Evolutionary conservation across 305 asterid species (phyloP), one percentile per base, ranked within the genome.

Genomic region (Fraxinus velutina): DNA sequence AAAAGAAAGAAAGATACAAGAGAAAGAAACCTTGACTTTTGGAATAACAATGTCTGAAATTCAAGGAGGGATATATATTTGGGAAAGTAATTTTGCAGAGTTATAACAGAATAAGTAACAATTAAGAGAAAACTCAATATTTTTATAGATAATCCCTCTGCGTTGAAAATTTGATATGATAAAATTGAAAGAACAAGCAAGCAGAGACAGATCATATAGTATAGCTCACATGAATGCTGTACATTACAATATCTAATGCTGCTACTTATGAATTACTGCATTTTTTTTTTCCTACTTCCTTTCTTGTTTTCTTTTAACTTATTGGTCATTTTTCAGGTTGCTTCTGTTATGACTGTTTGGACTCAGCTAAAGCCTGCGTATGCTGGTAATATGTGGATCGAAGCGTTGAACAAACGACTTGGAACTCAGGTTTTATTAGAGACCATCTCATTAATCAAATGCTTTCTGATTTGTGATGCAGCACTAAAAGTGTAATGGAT

Each of bases 341-440:
- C 97, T 77, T 95, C 98, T 82, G 96, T 92, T 82, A 94, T 95
- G 95, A 95, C 99, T 82, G 89, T 95, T 74, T 95, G 97, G 96
- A 92, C 88, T 80, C 99, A 94, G 83, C 44, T 95, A 86, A 84
- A 88, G 79, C 99, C 99, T 82, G 89, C 87, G 72, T 95, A 95
- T 89, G 97, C 97, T 75, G 92, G 93, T 81, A 92, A 87, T 87
- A 60, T 95, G 92, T 95, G 97, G 99, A 92, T 78, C 75, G 99
- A 95, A 92, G 97, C 99, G 78, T 85, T 95, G 92, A 95, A 95
- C 87, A 93, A 90, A 84, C 91, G 98, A 72, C 97, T 95, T 78
- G 97, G 97, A 85, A 93, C 98, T 85, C 82, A 91, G 99, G 99
- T 95, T 68, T 73, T 75, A 60, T 80, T 76, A 30, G 27, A 44